These are phyloP conservation scores for Nicotiana sylvestris DNA, from an alignment of 257 asterid genomes.

Conservation along the genomic window DNA sequence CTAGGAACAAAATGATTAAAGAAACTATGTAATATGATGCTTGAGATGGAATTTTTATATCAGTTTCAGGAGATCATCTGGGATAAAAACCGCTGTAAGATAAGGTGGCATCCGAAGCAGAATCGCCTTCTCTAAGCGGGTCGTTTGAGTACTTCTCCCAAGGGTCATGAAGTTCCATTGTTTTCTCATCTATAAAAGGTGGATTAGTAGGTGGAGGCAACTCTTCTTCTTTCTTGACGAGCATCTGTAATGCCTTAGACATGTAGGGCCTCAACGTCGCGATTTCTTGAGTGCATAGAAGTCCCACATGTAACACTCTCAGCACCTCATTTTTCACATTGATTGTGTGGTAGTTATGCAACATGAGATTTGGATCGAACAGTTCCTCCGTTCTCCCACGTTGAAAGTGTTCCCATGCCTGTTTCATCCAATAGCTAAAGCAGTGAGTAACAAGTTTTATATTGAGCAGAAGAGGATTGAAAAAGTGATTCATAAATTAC, in stretches of 20 bases:
- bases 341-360: slow-evolving; percentile 22
- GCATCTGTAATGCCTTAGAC: slow-evolving; percentile 29
- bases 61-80: slow-evolving; percentile 13
- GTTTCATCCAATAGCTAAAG: neutral
- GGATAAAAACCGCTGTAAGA: slow-evolving; percentile 33
- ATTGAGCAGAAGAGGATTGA: neutral
- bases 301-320: slow-evolving; percentile 33
- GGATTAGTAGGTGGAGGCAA: slow-evolving; percentile 35
- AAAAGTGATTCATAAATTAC: slow-evolving; percentile 16
- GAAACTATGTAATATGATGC: neutral
- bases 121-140: slow-evolving; percentile 6
- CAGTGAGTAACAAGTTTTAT: neutral
- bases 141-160: slow-evolving; percentile 12
- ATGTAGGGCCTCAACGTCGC: slow-evolving; percentile 31
- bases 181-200: slow-evolving; percentile 31
- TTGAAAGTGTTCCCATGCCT: slow-evolving; percentile 39
- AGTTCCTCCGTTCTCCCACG: slow-evolving; percentile 22
- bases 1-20: neutral
- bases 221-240: slow-evolving; percentile 28
- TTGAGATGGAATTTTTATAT: neutral
- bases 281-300: slow-evolving; percentile 35
- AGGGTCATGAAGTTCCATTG: slow-evolving; percentile 29
- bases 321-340: slow-evolving; percentile 21
- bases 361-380: slow-evolving; percentile 38
- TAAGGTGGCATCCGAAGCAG: slow-evolving; percentile 26